Conservation (phyloP, 208 protist genomes). For the Leishmania guyanensis region DNA sequence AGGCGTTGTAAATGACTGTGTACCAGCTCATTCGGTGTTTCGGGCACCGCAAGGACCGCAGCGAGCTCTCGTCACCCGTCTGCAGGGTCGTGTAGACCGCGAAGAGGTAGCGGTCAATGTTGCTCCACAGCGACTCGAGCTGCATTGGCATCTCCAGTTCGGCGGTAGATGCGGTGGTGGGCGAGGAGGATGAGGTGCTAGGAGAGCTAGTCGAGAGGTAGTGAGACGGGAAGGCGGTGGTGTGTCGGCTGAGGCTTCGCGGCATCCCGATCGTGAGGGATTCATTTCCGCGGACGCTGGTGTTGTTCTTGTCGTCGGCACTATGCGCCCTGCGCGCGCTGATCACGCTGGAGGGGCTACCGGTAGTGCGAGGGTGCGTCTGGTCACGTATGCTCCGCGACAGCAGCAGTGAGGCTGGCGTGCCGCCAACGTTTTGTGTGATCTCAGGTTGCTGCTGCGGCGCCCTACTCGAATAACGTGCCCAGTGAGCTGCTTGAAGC, state of each 20-base stretch:
- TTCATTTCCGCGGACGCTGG: background rate
- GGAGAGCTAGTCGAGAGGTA: background rate
- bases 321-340: conserved; percentile 12
- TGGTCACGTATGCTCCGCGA: conserved; percentile 31
- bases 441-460: conserved; percentile 1
- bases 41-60: conserved; percentile 38
- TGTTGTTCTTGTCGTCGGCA: conserved; percentile 20
- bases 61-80: conserved; percentile 33
- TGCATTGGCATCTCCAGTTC: background rate
- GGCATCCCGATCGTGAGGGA: background rate
- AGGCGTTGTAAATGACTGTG: conserved; percentile 68
- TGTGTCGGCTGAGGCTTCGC: background rate
- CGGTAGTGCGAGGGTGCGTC: conserved; percentile 8
- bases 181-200: background rate
- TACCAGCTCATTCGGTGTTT: conserved; percentile 81
- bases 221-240: background rate
- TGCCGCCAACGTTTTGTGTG: background rate
- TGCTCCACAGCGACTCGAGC: conserved; percentile 42
- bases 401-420: conserved; percentile 23
- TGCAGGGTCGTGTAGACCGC: conserved; percentile 42
- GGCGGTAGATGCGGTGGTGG: background rate
- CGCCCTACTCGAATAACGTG: background rate
- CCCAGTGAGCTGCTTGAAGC: conserved; percentile 4
- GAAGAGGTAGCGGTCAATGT: conserved; percentile 53
- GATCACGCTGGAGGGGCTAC: conserved; percentile 1